Percentiles rank a stretch among this genome's conserved stretches.
phyloP scores from a whole-genome alignment of 495 filamentous ascomycete species.

The Tuber indicum region DNA sequence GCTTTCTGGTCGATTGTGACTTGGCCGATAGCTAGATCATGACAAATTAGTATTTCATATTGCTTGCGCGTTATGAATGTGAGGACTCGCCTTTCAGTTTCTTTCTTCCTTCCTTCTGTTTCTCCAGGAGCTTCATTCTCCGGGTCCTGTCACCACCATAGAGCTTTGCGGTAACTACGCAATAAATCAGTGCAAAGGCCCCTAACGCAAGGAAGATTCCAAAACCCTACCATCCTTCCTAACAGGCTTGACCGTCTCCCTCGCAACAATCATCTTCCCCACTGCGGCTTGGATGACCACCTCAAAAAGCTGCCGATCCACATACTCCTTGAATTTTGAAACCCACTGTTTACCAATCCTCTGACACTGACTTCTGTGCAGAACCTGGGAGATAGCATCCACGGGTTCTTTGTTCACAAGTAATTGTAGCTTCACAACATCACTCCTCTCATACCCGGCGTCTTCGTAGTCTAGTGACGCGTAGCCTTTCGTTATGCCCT shows the following conservation, averaged over 20 bases:
- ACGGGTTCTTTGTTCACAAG: constrained; percentile 90
- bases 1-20: constrained; percentile 89
- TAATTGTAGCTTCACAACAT: constrained; percentile 82
- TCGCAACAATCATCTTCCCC: constrained; percentile 74
- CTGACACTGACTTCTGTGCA: constrained; percentile 72
- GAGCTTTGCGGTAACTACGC: constrained; percentile 71
- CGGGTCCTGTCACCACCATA: constrained; percentile 83
- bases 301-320: constrained; percentile 93
- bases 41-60: constrained; percentile 11
- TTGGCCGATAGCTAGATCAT: constrained; percentile 53
- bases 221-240: constrained; percentile 61
- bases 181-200: background rate
- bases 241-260: constrained; percentile 95
- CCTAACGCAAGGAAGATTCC: background rate
- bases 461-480: constrained; percentile 57
- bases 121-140: constrained; percentile 81
- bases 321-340: constrained; percentile 92
- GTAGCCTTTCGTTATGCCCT: constrained; percentile 75
- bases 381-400: constrained; percentile 84
- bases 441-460: constrained; percentile 71
- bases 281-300: constrained; percentile 88
- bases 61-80: background rate
- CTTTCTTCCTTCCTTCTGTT: constrained; percentile 95
- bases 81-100: constrained; percentile 57
- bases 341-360: constrained; percentile 80